Base-by-base conservation (phyloP, 306 rosid genomes). In the Quercus berberidifolia region DNA sequence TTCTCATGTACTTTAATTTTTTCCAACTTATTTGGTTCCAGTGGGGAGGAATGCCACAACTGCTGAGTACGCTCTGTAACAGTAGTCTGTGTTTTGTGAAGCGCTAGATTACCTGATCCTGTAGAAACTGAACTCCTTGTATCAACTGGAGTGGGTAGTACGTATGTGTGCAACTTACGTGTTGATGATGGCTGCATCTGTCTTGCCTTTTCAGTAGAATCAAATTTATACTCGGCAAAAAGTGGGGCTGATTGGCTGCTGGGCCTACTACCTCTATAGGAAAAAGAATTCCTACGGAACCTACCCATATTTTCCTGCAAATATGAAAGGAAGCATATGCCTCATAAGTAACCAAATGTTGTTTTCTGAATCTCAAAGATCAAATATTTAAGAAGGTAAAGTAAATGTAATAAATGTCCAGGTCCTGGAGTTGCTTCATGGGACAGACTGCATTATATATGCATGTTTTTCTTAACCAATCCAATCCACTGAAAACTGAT, bases 181-280 rank as follows among this genome's bases (percentile, higher is more conserved):
- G 97, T 75, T 57, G 91, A 86, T 76, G 99, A 90, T 11, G 91
- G 97, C 64, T 78, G 97, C 85, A 86, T 35, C 43, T 87, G 92
- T 74, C 89, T 85, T 77, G 85, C 63, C 80, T 87, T 93, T 83
- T 91, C 99, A 56, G 84, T 83, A 25, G 83, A 71, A 82, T 89
- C 97, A 38, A 86, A 86, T 74, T 84, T 87, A 78, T 76, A 83
- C 62, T 90, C 97, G 4, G 91, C 76, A 82, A 89, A 90, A 76
- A 96, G 96, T 58, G 99, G 99, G 78, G 99, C 98, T 20, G 99
- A 96, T 84, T 93, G 98, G 89, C 93, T 93, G 74, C 74, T 89
- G 8, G 85, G 7, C 79, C 86, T 81, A 55, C 83, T 35, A 35
- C 51, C 13, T 88, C 80, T 87, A 46, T 82, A 87, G 59, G 92